Evolutionary conservation across 2,329 filamentous ascomycete genomes (phyloP).

Genomic region (Fusarium equiseti): DNA sequence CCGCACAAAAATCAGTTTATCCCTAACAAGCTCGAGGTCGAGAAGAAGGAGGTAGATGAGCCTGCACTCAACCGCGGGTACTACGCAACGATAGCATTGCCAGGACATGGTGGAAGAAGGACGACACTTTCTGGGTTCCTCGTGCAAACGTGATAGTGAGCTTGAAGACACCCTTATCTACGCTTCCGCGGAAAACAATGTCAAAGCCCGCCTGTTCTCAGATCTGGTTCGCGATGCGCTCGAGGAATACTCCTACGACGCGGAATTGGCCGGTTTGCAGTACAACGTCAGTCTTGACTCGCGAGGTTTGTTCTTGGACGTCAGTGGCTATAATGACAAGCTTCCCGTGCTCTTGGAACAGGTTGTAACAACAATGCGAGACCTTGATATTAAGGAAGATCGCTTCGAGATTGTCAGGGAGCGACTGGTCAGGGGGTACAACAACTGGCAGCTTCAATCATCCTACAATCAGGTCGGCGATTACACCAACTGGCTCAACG

Average conservation of each 20-base stretch:
- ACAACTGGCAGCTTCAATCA: conserved; percentile 89
- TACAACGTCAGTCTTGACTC: conserved; percentile 82
- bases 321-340: conserved; percentile 97
- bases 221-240: conserved; percentile 90
- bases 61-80: conserved; percentile 78
- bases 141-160: conserved; percentile 89
- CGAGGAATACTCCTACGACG: conserved; percentile 95
- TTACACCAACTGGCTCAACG: conserved; percentile 83
- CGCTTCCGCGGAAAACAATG: conserved; percentile 80
- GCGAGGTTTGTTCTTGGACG: conserved; percentile 79
- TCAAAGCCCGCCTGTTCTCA: conserved; percentile 84
- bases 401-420: conserved; percentile 94
- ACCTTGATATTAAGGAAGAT: conserved; percentile 85
- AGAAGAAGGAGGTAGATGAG: conserved; percentile 89
- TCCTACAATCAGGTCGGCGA: conserved; percentile 90
- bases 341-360: conserved; percentile 90
- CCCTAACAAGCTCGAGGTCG: conserved; percentile 90
- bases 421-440: conserved; percentile 78
- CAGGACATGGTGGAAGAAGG: conserved; percentile 97
- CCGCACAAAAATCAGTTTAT: conserved; percentile 97
- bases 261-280: conserved; percentile 88
- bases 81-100: conserved; percentile 86
- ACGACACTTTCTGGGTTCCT: conserved; percentile 98
- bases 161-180: conserved; percentile 84
- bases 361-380: conserved; percentile 84